Base-by-base conservation (phyloP, 2,329 filamentous ascomycete species). In the Orbilia javanica region DNA sequence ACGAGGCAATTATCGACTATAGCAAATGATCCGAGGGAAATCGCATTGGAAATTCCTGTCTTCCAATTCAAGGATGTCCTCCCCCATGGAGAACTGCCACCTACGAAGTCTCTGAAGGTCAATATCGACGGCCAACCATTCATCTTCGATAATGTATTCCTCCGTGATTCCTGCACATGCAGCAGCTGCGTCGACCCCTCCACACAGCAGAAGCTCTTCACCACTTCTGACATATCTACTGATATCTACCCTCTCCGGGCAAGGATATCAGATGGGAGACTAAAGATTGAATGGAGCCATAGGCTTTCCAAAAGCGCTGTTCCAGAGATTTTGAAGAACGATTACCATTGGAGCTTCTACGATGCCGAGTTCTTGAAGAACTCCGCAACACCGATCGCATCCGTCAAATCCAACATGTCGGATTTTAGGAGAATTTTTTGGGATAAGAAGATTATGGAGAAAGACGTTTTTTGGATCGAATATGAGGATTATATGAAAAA, bases 401-500 rank as follows among this genome's bases (percentile, higher is more conserved):
- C 72, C 2, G 68, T 81, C n/a, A 72, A 78, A 31, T 52, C 68
- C 7, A 75, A 68, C 13, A 79, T 80, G 64, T 86, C 84, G 82
- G 82, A 85, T 76, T 83, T 83, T 15, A 79, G 83, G 1, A 79
- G 81, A 10, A 86, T 87, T 6, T 80, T 83, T 0, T 89, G 88
- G 88, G 82, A 86, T 53, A 82, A 83, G 13, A 80, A 83, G 0
- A 85, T 84, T 18, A 88, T 88, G 79, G 84, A 85, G 15, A 81
- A 81, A 6, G 84, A 87, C n/a, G 85, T 89, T 10, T 84, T 86
- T 60, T 89, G 88, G 84, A 86, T 96, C 50, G 86, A 89, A 67
- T 97, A 92, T 84, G 82, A 89, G 0, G 89, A 90, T 44, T 97
- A 93, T 84, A 91, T 96, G 87, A 82, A 87, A 13, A 82, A 85